A percentile compares a stretch with the other conserved stretches of the same genome.
Conservation (phyloP, 2,329 filamentous ascomycete species). For the Monilinia vaccinii-corymbosi region DNA sequence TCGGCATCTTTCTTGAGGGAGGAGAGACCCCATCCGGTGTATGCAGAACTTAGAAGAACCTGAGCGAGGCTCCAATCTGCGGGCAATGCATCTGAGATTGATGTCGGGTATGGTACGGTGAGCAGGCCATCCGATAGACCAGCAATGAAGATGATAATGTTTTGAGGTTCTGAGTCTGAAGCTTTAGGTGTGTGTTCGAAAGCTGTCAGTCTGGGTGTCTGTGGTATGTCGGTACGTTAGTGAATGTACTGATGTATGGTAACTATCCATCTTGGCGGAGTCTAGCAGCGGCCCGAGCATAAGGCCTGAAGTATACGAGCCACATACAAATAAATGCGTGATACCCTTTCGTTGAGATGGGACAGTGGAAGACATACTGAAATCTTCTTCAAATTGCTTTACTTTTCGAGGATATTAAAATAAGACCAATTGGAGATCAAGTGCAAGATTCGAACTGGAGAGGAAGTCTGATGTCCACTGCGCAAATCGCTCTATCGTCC, state of each 20-base stretch:
- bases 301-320: background rate
- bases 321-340: conserved; percentile 16
- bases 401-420: background rate
- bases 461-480: background rate
- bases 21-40: conserved; percentile 34
- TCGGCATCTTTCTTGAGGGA: conserved; percentile 39
- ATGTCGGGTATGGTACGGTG: conserved; percentile 39
- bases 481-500: background rate
- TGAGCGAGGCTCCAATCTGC: conserved; percentile 38
- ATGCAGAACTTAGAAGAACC: conserved; percentile 36
- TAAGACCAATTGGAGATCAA: background rate
- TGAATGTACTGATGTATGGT: background rate
- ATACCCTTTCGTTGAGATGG: conserved; percentile 11
- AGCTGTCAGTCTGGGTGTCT: conserved; percentile 26
- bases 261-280: background rate
- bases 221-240: background rate
- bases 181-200: conserved; percentile 27
- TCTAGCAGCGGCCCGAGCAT: background rate
- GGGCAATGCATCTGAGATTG: conserved; percentile 30
- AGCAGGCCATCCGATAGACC: conserved; percentile 45
- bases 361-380: background rate
- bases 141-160: conserved; percentile 44
- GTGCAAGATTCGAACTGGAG: background rate
- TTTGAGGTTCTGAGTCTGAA: conserved; percentile 22
- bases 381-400: background rate